Conservation (phyloP, 768 basidiomycete species). For the Collybiopsis confluens region DNA sequence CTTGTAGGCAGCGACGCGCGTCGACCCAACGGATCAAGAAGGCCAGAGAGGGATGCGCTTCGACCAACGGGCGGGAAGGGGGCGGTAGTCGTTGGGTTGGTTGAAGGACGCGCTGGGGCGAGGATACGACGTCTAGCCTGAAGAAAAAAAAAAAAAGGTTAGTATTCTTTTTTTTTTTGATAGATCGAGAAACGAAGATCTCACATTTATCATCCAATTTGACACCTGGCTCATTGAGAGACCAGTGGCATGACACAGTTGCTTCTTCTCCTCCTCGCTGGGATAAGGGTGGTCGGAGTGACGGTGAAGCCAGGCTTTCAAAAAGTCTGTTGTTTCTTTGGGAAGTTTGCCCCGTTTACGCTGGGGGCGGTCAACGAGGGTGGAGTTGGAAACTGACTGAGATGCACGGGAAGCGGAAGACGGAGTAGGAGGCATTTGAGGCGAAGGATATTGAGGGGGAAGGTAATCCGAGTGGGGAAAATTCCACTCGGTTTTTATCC, state of each 20-base stretch:
- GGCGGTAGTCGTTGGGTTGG: slow-evolving; percentile 72
- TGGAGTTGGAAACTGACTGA: slow-evolving; percentile 45
- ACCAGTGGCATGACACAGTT: slow-evolving; percentile 80
- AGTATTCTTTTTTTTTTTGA: too few relatives aligned
- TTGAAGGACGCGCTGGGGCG: slow-evolving; percentile 74
- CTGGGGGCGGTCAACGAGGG: slow-evolving; percentile 70
- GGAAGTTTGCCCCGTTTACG: slow-evolving; percentile 86
- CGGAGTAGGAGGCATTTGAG: slow-evolving; percentile 37
- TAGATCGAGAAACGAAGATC: slow-evolving; percentile 22
- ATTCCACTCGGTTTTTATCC: slow-evolving; percentile 69
- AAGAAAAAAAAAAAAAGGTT: slow-evolving; percentile 12
- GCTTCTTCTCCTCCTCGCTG: slow-evolving; percentile 87
- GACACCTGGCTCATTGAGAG: slow-evolving; percentile 87
- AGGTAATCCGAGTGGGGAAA: slow-evolving; percentile 61
- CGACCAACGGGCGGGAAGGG: slow-evolving; percentile 60
- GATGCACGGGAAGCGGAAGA: slow-evolving; percentile 46
- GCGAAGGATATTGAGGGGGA: slow-evolving; percentile 36
- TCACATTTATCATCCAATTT: slow-evolving; percentile 90
- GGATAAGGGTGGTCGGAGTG: slow-evolving; percentile 90
- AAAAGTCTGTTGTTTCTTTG: slow-evolving; percentile 85
- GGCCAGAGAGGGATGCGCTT: slow-evolving; percentile 35
- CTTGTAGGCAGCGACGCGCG: slow-evolving; percentile 58
- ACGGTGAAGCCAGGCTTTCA: slow-evolving; percentile 85
- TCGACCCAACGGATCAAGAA: slow-evolving; percentile 42
- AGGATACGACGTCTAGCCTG: slow-evolving; percentile 81